Evolutionary conservation across 306 rosid species (phyloP), one percentile per base, ranked within the genome.

Genomic region (Acacia crassicarpa): DNA sequence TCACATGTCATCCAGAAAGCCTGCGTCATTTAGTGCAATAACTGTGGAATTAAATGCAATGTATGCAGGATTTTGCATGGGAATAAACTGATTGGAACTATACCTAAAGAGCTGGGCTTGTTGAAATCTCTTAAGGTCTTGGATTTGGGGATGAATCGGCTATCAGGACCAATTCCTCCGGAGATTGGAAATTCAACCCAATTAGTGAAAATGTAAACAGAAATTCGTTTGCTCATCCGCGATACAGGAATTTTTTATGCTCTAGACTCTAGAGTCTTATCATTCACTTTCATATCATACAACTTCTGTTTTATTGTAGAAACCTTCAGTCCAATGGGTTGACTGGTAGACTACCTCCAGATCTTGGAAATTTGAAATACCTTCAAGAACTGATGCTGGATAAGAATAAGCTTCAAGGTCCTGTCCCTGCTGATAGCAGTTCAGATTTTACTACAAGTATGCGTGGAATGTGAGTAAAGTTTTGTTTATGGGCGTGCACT

Each of bases 371-470:
- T 81, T 86, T 95, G 91, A 90, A 43, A 72, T 77, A 85, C 82
- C 97, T 95, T 70, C 81, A 88, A 88, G 97, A 93, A 80, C 93
- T 95, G 88, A 78, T 80, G 71, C 77, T 95, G 79, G 99, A 95
- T 81, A 89, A 98, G 86, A 95, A 95, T 87, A 93, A 87, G 88
- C 91, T 95, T 80, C 93, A 84, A 83, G 99, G 99, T 53, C 35
- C 87, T 38, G 76, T 95, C 86, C 97, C 92, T 68, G 92, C 89
- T 61, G 84, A 84, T 53, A 83, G 86, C 54, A 80, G 71, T 84
- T 82, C 83, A 71, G 81, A 71, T 49, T 74, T 72, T 76, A 33
- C 90, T 46, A 76, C 92, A 68, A 87, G 74, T 65, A 72, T 59
- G 74, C 91, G 74, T 63, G 84, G 80, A 82, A 89, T 83, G 98